These are phyloP conservation scores for Hemileia vastatrix DNA, from an alignment of 1,284 basidiomycete species.

Conservation along the genomic window DNA sequence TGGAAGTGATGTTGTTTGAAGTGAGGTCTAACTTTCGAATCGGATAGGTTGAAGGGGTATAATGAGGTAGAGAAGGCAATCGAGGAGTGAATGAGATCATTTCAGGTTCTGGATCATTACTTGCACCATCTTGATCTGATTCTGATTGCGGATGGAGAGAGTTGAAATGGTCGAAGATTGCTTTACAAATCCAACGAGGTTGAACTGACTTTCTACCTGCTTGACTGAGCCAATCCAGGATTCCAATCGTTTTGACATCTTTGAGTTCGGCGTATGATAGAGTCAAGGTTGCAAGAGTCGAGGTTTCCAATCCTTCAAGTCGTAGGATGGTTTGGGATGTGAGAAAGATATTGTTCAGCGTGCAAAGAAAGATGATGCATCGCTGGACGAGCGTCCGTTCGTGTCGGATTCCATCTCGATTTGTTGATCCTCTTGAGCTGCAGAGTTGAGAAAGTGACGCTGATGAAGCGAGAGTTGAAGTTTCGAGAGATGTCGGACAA, in stretches of 20 bases:
- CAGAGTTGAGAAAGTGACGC: no score
- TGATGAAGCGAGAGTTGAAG: no score
- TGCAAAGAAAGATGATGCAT: background rate
- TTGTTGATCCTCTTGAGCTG: no score
- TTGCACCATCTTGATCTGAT: background rate
- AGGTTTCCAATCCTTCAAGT: background rate
- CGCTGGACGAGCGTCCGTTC: background rate
- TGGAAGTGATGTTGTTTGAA: no score
- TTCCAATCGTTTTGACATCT: background rate
- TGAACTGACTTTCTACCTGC: background rate
- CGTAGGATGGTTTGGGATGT: background rate
- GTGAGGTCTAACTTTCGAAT: no score
- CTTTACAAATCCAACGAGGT: background rate
- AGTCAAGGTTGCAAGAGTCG: background rate
- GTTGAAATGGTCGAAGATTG: background rate
- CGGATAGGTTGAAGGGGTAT: no score
- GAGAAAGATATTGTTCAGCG: background rate
- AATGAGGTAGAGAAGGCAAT: no score
- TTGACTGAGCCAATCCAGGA: background rate
- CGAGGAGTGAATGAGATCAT: no score
- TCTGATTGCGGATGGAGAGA: background rate
- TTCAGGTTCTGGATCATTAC: no score
- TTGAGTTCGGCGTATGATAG: background rate
- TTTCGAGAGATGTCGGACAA: no score
- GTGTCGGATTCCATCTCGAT: no score